A percentile compares a stretch with the other conserved stretches of the same genome.
phyloP scores from a whole-genome alignment of 805 yeast genomes.

The Brettanomyces custersianus region DNA sequence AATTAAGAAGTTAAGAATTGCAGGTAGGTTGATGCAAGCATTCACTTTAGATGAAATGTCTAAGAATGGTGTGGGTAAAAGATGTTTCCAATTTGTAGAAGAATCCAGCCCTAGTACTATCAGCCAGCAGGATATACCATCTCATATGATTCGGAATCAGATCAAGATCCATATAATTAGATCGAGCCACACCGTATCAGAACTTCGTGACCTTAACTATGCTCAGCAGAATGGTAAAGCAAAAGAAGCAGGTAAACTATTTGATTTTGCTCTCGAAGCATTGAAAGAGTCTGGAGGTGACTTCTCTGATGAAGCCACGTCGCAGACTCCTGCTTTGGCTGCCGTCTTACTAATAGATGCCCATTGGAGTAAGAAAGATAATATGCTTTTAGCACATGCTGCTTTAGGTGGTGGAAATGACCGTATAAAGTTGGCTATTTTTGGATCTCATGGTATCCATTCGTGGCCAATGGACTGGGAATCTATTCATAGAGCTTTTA shows the following conservation, averaged over 20 bases:
- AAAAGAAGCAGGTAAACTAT: conserved; percentile 64
- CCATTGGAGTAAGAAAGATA: conserved; percentile 59
- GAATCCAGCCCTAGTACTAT: conserved; percentile 48
- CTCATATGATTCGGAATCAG: conserved; percentile 36
- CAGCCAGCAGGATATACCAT: conserved; percentile 32
- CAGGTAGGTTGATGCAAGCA: conserved; percentile 84
- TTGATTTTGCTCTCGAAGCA: conserved; percentile 72
- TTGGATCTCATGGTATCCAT: conserved; percentile 87
- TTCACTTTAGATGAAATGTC: conserved; percentile 87
- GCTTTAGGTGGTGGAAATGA: conserved; percentile 87
- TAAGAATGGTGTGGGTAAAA: conserved; percentile 64
- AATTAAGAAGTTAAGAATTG: conserved; percentile 63
- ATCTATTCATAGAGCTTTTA: conserved; percentile 54
- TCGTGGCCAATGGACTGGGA: conserved; percentile 89
- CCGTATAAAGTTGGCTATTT: conserved; percentile 69
- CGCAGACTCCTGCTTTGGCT: conserved; percentile 53
- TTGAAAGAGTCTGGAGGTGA: conserved; percentile 48
- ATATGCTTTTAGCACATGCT: conserved; percentile 75
- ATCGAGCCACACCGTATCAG: conserved; percentile 55
- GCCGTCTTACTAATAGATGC: conserved; percentile 83
- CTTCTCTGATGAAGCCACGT: conserved; percentile 27
- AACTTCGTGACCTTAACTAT: conserved; percentile 65
- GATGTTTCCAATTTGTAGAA: conserved; percentile 71
- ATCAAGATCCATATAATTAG: conserved; percentile 74
- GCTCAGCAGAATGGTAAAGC: conserved; percentile 86